Percentiles rank a stretch among this genome's conserved stretches.
Evolutionary conservation across 108 stramenopile genomes (phyloP).

Genomic region (Stephanodiscus minutulus): DNA sequence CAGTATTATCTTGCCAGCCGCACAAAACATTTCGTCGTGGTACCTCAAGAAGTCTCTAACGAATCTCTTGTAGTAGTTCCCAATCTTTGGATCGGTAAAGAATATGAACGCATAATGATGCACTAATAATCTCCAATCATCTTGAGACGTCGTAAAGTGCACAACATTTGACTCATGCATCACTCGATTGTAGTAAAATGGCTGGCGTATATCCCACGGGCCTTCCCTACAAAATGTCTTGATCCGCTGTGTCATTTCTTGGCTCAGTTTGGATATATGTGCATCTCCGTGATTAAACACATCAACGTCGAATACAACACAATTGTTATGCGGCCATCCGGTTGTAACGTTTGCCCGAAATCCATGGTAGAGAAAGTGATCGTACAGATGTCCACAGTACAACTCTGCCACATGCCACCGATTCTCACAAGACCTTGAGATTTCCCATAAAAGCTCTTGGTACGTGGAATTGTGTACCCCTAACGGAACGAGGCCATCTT

Average conservation of each 20-base stretch:
- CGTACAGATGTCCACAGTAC: constrained; percentile 44
- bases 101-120: constrained; percentile 70
- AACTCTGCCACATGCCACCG: constrained; percentile 29
- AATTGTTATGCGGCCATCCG: constrained; percentile 35
- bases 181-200: constrained; percentile 52
- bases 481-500: constrained; percentile 38
- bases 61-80: constrained; percentile 64
- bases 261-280: constrained; percentile 23
- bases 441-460: constrained; percentile 20
- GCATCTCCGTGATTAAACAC: constrained; percentile 42
- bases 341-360: constrained; percentile 15
- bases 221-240: constrained; percentile 55
- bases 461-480: constrained; percentile 25
- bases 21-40: constrained; percentile 84
- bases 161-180: constrained; percentile 51
- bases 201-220: constrained; percentile 19
- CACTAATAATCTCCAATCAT: constrained; percentile 56
- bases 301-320: constrained; percentile 67
- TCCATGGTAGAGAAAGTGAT: constrained; percentile 26
- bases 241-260: constrained; percentile 47
- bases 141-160: constrained; percentile 50
- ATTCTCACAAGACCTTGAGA: constrained; percentile 27
- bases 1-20: constrained; percentile 86
- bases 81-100: constrained; percentile 50
- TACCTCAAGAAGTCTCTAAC: constrained; percentile 85